These are phyloP conservation scores for Neostapfia colusana DNA, from an alignment of 176 grass and related monocot species.

Conservation along the genomic window DNA sequence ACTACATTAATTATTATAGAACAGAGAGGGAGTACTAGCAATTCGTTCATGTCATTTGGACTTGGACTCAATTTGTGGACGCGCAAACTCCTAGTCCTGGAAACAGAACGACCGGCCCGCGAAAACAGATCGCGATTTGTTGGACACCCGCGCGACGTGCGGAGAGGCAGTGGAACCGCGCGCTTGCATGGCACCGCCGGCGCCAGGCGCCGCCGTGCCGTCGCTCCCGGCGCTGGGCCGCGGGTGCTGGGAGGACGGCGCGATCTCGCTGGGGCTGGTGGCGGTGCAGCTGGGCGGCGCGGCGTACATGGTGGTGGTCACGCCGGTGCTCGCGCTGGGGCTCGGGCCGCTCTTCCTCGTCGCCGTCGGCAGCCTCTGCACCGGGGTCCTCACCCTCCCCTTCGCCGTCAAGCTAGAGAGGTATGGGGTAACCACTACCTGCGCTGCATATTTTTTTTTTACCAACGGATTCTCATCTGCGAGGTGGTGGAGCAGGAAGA, in stretches of 20 bases:
- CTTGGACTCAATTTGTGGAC: too few species aligned
- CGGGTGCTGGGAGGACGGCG: constrained; percentile 55
- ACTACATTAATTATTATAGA: too few species aligned
- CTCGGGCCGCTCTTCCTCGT: constrained; percentile 72
- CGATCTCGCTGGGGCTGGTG: constrained; percentile 58
- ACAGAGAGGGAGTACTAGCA: too few species aligned
- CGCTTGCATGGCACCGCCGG: neutral
- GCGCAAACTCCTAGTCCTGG: too few species aligned
- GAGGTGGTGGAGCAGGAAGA: constrained; percentile 37
- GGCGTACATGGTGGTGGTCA: constrained; percentile 64
- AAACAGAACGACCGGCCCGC: neutral
- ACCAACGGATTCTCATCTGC: too few species aligned
- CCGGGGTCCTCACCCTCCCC: constrained; percentile 48
- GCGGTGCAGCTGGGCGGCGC: constrained; percentile 66
- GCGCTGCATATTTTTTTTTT: too few species aligned
- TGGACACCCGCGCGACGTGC: neutral
- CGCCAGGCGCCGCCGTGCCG: constrained; percentile 13
- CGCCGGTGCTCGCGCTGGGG: constrained; percentile 62
- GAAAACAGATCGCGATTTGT: neutral
- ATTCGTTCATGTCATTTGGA: too few species aligned
- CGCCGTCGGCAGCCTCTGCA: constrained; percentile 63
- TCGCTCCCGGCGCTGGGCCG: neutral
- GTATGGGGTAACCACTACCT: constrained; percentile 1
- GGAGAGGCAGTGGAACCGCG: neutral
- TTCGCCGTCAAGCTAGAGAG: constrained; percentile 62